These are phyloP conservation scores for Mycena vitilis DNA, from an alignment of 768 basidiomycete genomes.

Conservation along the genomic window DNA sequence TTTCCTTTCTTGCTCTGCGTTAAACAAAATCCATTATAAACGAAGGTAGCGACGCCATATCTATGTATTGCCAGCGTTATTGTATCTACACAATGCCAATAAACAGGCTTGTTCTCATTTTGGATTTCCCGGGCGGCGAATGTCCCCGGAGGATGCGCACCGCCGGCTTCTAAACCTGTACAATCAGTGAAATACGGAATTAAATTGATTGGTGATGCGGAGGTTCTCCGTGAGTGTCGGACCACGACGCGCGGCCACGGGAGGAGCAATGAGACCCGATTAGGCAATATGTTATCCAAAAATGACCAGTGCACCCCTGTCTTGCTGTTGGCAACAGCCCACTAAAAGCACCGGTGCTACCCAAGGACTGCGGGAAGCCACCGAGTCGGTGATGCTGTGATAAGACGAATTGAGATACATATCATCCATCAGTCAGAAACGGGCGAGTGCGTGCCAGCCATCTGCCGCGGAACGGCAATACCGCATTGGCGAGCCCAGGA, in stretches of 20 bases:
- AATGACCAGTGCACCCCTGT: slow-evolving; percentile 15
- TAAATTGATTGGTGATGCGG: neutral
- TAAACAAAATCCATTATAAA: slow-evolving; percentile 23
- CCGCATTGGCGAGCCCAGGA: slow-evolving; percentile 13
- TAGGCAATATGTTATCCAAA: slow-evolving; percentile 28
- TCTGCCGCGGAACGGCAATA: slow-evolving; percentile 6
- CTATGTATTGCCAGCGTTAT: slow-evolving; percentile 14
- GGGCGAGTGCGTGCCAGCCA: neutral
- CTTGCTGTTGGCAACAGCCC: neutral
- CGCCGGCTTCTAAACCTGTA: neutral
- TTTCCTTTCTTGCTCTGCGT: slow-evolving; percentile 21
- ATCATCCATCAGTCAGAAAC: too few relatives aligned
- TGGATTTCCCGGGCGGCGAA: neutral
- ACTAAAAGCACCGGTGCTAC: neutral
- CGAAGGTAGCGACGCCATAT: slow-evolving; percentile 5
- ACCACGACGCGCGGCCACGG: neutral
- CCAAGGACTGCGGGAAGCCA: neutral
- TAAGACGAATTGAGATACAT: neutral
- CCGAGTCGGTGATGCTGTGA: neutral
- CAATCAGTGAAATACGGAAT: neutral
- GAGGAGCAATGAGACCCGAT: slow-evolving; percentile 21
- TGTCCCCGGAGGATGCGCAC: neutral
- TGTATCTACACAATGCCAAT: slow-evolving; percentile 12
- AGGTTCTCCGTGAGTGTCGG: too few relatives aligned
- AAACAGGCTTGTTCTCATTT: neutral